Evolutionary conservation across 345 rosid species (phyloP).

Genomic region (Camelina hispida): DNA sequence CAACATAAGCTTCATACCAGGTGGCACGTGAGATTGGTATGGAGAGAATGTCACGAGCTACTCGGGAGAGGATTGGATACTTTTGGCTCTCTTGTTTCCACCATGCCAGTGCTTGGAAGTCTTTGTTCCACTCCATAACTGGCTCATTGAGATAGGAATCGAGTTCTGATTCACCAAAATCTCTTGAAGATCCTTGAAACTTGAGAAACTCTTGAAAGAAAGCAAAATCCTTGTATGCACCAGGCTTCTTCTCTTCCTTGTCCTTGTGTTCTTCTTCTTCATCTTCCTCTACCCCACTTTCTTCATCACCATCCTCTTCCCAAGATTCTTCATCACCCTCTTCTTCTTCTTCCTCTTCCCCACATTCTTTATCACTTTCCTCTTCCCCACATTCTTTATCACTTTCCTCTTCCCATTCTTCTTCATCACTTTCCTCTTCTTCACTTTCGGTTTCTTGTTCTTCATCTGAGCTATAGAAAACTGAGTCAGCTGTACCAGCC

Average conservation of each 20-base stretch:
- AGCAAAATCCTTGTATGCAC: slow-evolving; percentile 44
- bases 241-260: slow-evolving; percentile 27
- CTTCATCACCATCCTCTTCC: slow-evolving; percentile 27
- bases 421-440: not conserved
- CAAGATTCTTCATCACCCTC: not conserved
- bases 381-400: not conserved
- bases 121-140: slow-evolving; percentile 63
- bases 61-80: slow-evolving; percentile 70
- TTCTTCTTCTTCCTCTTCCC: not conserved
- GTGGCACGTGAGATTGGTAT: slow-evolving; percentile 57
- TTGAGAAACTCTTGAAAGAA: slow-evolving; percentile 62
- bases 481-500: slow-evolving; percentile 17
- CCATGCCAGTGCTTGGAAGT: slow-evolving; percentile 73
- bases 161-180: slow-evolving; percentile 55
- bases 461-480: not conserved
- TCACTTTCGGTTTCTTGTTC: slow-evolving; percentile 32
- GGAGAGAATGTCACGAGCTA: slow-evolving; percentile 79
- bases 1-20: slow-evolving; percentile 38
- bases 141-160: slow-evolving; percentile 76
- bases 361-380: not conserved
- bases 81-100: slow-evolving; percentile 70
- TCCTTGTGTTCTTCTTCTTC: slow-evolving; percentile 39
- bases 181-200: slow-evolving; percentile 65
- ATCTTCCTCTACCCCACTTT: not conserved
- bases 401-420: not conserved